Conservation (phyloP, 1,284 basidiomycete species). For the Boletus smithii region DNA sequence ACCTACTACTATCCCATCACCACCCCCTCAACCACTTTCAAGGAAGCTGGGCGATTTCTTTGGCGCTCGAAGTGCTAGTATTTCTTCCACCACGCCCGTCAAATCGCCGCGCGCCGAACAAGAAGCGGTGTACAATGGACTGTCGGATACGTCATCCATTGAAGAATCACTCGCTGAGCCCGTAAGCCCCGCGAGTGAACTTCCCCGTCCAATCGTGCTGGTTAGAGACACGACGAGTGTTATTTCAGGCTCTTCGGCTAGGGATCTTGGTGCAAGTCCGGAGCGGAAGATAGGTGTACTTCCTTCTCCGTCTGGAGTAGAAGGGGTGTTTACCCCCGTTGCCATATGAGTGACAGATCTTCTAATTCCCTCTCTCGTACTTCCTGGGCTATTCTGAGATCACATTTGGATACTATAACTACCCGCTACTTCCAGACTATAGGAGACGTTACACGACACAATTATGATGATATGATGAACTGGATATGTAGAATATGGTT, state of each 20-base stretch:
- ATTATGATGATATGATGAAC: slow-evolving; percentile 7
- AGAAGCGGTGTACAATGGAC: slow-evolving; percentile 42
- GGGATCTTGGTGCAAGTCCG: slow-evolving; percentile 30
- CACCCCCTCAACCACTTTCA: slow-evolving; percentile 41
- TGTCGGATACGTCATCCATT: slow-evolving; percentile 55
- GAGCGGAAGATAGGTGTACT: slow-evolving; percentile 24
- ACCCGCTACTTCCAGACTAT: slow-evolving; percentile 5
- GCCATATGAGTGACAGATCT: slow-evolving; percentile 27
- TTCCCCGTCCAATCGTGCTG: slow-evolving; percentile 33
- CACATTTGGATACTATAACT: slow-evolving; percentile 16
- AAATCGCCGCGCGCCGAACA: slow-evolving; percentile 36
- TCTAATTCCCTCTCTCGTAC: slow-evolving; percentile 17
- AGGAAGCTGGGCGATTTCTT: slow-evolving; percentile 71
- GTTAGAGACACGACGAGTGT: slow-evolving; percentile 37
- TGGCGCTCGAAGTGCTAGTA: slow-evolving; percentile 47
- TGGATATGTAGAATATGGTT: slow-evolving; percentile 22
- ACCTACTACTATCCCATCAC: slow-evolving; percentile 21
- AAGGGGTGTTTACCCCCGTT: slow-evolving; percentile 28
- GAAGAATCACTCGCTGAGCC: slow-evolving; percentile 46
- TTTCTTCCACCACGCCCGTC: slow-evolving; percentile 41
- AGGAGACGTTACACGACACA: slow-evolving; percentile 13
- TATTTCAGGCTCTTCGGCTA: slow-evolving; percentile 26
- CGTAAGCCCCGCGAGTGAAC: slow-evolving; percentile 49
- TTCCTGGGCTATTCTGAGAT: slow-evolving; percentile 10
- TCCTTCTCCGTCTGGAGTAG: slow-evolving; percentile 9